phyloP scores from a whole-genome alignment of 2,329 filamentous ascomycete genomes.

The Dichotomopilus funicola region DNA sequence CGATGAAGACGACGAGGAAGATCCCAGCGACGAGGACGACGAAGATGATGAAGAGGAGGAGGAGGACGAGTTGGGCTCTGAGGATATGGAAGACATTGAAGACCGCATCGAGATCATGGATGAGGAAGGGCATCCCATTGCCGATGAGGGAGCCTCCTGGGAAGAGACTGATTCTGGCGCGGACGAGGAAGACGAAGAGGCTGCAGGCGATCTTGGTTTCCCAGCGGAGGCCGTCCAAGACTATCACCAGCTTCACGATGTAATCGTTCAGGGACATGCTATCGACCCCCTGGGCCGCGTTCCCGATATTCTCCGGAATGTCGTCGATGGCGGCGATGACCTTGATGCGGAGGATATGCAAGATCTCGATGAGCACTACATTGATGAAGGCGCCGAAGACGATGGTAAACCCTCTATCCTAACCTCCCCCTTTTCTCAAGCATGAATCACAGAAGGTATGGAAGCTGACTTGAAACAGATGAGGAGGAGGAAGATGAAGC shows the following conservation, averaged over 20 bases:
- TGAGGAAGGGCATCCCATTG: conserved; percentile 53
- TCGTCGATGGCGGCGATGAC: conserved; percentile 48
- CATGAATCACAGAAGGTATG: too few relatives aligned
- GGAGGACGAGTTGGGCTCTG: conserved; percentile 43
- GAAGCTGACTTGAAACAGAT: conserved; percentile 36
- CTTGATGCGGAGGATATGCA: conserved; percentile 49
- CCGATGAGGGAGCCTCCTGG: conserved; percentile 40
- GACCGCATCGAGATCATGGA: conserved; percentile 54
- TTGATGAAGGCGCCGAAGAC: conserved; percentile 54
- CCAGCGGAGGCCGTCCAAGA: conserved; percentile 48
- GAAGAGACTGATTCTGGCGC: conserved; percentile 23
- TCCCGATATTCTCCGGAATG: conserved; percentile 49
- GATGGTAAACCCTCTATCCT: conserved; percentile 41
- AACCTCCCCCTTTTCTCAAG: background rate
- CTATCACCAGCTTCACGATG: conserved; percentile 38
- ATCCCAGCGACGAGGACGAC: conserved; percentile 49
- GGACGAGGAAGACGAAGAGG: conserved; percentile 43
- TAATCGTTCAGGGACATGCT: conserved; percentile 42
- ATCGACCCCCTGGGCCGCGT: conserved; percentile 36
- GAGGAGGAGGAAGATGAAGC: conserved; percentile 66
- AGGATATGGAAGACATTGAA: conserved; percentile 47
- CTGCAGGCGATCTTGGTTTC: conserved; percentile 40
- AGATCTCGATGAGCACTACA: conserved; percentile 45
- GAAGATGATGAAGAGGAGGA: conserved; percentile 39
- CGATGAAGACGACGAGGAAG: conserved; percentile 53